Evolutionary conservation across 306 rosid genomes (phyloP), one percentile per base, ranked within the genome.

Genomic region (Crotalaria pallida): DNA sequence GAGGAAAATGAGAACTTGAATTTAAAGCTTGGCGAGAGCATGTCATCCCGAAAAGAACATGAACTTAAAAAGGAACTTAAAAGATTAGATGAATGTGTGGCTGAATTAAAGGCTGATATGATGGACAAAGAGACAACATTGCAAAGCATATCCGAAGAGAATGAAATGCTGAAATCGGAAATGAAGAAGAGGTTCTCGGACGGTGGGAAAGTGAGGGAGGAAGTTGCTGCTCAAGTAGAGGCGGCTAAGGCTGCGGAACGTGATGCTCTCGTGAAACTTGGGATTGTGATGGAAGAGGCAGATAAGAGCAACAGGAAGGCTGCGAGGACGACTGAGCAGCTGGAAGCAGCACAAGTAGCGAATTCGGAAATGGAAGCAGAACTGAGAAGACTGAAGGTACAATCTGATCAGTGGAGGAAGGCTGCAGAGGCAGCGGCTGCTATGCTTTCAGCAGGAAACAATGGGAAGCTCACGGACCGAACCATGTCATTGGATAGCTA

Each of bases 371-470:
- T 86, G 90, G 99, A 91, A 78, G 80, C 86, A 0, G 99, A 95
- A 63, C 68, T 95, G 58, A 84, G 96, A 84, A 86, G 83, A 77
- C 73, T 95, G 13, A 91, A 86, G 79, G 97, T 95, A 59, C 99
- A 95, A 66, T 87, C 96, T 11, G 96, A 91, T 75, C 99, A 95
- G 55, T 95, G 96, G 97, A 91, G 97, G 75, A 95, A 95, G 65
- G 99, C 99, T 4, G 99, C 99, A 2, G 99, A 95, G 58, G 97
- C 99, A 1, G 99, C 99, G 9, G 97, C 97, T 2, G 49, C 99
- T n/a, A 91, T 91, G 83, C 87, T 95, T 60, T 87, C 99, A 4
- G 84, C 91, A 0, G 97, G 97, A 27, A 89, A 83, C 70, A 86
- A 86, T 7, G 95, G 95, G 67, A 89, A 83, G 83, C 21, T 95